Evolutionary conservation across 1,284 basidiomycete species (phyloP).

Genomic region (Rhodotorula sp.): DNA sequence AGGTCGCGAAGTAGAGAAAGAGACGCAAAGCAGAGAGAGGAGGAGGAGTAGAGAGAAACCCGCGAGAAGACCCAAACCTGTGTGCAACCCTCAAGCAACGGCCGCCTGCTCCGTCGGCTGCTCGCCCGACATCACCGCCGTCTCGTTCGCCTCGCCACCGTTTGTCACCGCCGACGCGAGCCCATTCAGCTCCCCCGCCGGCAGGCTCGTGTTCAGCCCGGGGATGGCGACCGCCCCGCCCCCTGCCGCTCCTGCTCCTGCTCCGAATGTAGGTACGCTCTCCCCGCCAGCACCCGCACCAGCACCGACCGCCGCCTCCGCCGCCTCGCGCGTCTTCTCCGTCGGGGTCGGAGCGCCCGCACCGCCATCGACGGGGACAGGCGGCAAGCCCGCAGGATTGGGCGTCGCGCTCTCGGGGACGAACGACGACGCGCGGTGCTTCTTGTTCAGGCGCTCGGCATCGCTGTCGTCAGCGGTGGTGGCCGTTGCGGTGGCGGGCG

Average conservation of each 20-base stretch:
- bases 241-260: background rate
- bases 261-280: background rate
- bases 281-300: background rate
- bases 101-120: background rate
- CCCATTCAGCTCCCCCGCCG: constrained; percentile 24
- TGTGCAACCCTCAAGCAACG: background rate
- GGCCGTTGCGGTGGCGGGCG: constrained; percentile 5
- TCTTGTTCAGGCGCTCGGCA: constrained; percentile 37
- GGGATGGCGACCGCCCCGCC: constrained; percentile 20
- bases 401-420: constrained; percentile 35
- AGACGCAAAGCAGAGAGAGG: background rate
- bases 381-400: constrained; percentile 16
- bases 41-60: background rate
- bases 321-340: constrained; percentile 19
- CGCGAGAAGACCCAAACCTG: background rate
- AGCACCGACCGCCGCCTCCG: constrained; percentile 2
- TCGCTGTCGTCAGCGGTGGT: constrained; percentile 27
- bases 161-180: constrained; percentile 26
- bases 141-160: constrained; percentile 26
- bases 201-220: constrained; percentile 19
- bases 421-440: constrained; percentile 39
- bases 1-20: background rate
- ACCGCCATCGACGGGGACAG: background rate
- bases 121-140: constrained; percentile 30
- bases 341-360: background rate